Evolutionary conservation across 805 yeast species (phyloP).

Genomic region (Lipomyces orientalis): DNA sequence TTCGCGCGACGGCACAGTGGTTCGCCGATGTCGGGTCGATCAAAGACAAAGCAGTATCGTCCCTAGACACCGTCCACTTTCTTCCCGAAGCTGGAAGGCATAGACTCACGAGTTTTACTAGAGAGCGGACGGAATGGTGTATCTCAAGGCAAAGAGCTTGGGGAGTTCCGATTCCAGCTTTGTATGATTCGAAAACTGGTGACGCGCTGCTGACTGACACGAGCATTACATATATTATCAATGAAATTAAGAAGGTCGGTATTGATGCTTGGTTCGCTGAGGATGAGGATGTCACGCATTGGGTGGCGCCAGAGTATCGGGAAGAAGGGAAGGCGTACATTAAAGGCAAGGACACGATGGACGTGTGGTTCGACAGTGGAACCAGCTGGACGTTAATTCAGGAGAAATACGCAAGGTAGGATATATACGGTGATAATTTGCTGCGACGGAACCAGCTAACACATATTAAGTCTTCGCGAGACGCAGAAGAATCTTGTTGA

Average conservation of each 20-base stretch:
- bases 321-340: constrained; percentile 52
- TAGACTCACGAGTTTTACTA: constrained; percentile 73
- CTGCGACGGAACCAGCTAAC: not conserved
- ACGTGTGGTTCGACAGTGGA: constrained; percentile 99
- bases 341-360: constrained; percentile 91
- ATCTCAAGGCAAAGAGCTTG: constrained; percentile 93
- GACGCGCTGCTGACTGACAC: constrained; percentile 65
- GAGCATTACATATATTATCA: constrained; percentile 63
- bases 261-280: constrained; percentile 80
- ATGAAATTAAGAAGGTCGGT: constrained; percentile 61
- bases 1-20: constrained; percentile 97
- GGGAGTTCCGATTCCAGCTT: constrained; percentile 98
- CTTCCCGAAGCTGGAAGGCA: constrained; percentile 74
- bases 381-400: constrained; percentile 79
- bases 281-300: constrained; percentile 58
- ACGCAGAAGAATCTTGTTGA: constrained; percentile 64
- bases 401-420: constrained; percentile 48
- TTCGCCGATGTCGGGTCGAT: constrained; percentile 83
- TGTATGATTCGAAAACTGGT: constrained; percentile 66
- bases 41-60: constrained; percentile 63
- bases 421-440: not conserved
- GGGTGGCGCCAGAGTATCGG: constrained; percentile 70
- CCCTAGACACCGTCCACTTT: constrained; percentile 69
- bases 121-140: constrained; percentile 92
- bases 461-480: constrained; percentile 9